These are phyloP conservation scores for Fraxinus floribunda DNA, from an alignment of 305 asterid species.

Conservation along the genomic window DNA sequence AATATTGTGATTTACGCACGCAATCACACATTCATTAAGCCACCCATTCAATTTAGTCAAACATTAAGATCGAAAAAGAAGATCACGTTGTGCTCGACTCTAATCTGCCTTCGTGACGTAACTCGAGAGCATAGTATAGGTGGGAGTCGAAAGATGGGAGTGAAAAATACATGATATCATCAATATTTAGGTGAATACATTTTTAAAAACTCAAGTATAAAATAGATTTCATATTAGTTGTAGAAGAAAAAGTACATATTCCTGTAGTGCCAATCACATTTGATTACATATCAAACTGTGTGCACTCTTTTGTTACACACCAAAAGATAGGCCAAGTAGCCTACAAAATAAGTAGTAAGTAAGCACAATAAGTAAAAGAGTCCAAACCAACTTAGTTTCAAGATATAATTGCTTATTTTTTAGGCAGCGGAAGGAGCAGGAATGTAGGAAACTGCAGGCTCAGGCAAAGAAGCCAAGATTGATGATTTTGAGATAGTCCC, in stretches of 20 bases:
- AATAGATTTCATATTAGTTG: neutral
- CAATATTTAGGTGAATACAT: neutral
- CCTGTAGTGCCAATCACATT: neutral
- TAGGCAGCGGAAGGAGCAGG: constrained; percentile 35
- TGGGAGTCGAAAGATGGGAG: neutral
- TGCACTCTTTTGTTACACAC: neutral
- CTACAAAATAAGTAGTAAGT: neutral
- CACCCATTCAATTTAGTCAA: neutral
- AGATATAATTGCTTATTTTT: constrained; percentile 2
- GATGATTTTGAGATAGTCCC: constrained; percentile 25
- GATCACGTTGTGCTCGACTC: neutral
- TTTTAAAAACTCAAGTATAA: neutral
- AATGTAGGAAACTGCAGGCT: constrained; percentile 23
- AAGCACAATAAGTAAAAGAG: neutral
- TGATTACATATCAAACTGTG: neutral
- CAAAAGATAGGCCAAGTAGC: neutral
- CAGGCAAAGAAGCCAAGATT: constrained; percentile 22
- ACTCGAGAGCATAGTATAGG: neutral
- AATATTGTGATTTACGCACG: neutral
- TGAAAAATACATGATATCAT: neutral
- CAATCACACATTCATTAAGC: neutral
- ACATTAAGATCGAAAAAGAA: neutral
- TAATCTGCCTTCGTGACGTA: neutral
- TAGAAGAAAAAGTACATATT: neutral
- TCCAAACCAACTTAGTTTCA: neutral